Conservation (phyloP, 352 stramenopile species). For the Blastocystis sp. region DNA sequence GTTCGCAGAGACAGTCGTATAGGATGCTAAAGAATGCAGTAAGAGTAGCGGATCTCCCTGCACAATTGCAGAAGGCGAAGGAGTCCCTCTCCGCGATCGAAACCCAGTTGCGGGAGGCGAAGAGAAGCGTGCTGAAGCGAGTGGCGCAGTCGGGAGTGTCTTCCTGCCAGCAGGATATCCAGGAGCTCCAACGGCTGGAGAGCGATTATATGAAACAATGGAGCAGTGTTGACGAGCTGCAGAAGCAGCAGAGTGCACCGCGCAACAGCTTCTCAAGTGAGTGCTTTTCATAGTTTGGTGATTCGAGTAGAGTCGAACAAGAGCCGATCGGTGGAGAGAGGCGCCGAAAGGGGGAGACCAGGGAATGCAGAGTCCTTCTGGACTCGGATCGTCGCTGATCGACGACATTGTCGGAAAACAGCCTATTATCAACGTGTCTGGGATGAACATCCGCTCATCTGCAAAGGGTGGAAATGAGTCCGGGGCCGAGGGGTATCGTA, state of each 20-base stretch:
- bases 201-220: not conserved
- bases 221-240: not conserved
- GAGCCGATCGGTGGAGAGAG: not conserved
- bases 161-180: not conserved
- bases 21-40: conserved; percentile 37
- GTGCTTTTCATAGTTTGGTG: not conserved
- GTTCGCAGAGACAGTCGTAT: not conserved
- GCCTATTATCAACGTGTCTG: not conserved
- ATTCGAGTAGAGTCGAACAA: not conserved
- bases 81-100: conserved; percentile 14
- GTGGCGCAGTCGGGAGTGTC: not conserved
- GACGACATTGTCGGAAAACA: conserved; percentile 22
- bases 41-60: conserved; percentile 34
- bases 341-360: not conserved
- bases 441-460: not conserved
- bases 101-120: not conserved
- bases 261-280: not conserved
- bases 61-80: conserved; percentile 41
- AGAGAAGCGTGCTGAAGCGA: not conserved
- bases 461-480: not conserved
- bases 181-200: not conserved
- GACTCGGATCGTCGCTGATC: conserved; percentile 43
- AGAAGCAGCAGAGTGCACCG: not conserved
- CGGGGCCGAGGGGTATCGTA: not conserved
- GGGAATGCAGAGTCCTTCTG: not conserved